Base-by-base conservation (phyloP, 805 yeast species). In the Saccharomycopsis fodiens region DNA sequence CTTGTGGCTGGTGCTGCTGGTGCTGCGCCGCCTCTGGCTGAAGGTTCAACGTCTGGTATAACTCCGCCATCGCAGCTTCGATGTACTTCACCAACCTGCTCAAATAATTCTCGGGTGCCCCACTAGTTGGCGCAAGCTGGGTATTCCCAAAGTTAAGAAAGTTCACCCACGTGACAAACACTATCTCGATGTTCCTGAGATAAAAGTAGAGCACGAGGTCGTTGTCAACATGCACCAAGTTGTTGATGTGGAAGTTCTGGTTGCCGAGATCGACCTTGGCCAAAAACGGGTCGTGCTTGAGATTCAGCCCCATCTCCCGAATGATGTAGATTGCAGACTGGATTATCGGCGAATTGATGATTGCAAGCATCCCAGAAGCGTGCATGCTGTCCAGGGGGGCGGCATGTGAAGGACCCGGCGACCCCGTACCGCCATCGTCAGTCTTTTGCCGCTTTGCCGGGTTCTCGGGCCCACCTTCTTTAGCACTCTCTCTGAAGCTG, bases 301-400 rank as follows among this genome's bases (percentile, higher is more conserved):
- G 39, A 31, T 44, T 39, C 10, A 43, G 32, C 3, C 50, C 49
- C 54, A 48, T 51, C 41, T 51, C 52, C 12, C 45, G 32, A n/a
- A 51, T 45, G 20, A 51, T 41, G 40, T 55, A 57, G 12, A 56
- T 42, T 7, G 56, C 52, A 5, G 59, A 51, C 39, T 57, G 58
- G 5, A 56, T 20, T n/a, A 57, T 56, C 19, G 54, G 54, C 2
- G 51, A 46, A 25, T 23, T 39, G 21, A 49, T 40, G 15, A 46
- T 39, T 20, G 35, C 20, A 5, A 15, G 27, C 46, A 10, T 16
- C 13, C 35, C 47, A 22, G 23, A 27, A 17, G 10, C 34, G 15
- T 27, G 19, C 10, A 10, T 10, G 6, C 10, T 25, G 29, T 25
- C 29, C 10, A 10, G 10, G n/a, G n/a, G n/a, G n/a, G n/a, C n/a